A percentile compares a stretch with the other conserved stretches of the same genome.
Evolutionary conservation across 495 filamentous ascomycete genomes (phyloP).

Genomic region (Penicillium ochrochloron): DNA sequence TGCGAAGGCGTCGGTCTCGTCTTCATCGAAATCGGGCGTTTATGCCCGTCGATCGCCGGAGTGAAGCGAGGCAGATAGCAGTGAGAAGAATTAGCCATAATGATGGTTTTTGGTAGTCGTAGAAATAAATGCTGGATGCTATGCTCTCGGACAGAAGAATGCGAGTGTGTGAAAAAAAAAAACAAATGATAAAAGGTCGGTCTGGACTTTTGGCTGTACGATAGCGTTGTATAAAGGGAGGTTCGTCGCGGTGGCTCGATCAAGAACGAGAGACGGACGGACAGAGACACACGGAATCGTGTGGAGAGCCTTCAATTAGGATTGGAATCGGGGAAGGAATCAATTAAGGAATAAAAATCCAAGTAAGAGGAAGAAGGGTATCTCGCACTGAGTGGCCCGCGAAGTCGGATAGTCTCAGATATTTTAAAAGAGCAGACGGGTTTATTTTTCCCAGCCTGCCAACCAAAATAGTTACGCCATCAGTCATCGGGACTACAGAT

Average conservation of each 20-base stretch:
- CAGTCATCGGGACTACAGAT: slow-evolving; percentile 26
- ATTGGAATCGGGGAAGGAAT: slow-evolving; percentile 16
- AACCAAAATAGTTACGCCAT: slow-evolving; percentile 31
- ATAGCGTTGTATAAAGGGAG: background rate
- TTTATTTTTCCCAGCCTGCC: slow-evolving; percentile 21
- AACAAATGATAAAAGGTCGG: slow-evolving; percentile 2
- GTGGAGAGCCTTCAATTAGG: slow-evolving; percentile 21
- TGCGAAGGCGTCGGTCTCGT: slow-evolving; percentile 38
- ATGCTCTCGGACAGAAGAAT: slow-evolving; percentile 2
- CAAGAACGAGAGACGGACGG: slow-evolving; percentile 10
- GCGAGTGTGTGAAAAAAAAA: background rate
- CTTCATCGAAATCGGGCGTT: slow-evolving; percentile 45
- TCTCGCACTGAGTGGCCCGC: slow-evolving; percentile 16
- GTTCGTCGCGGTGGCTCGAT: background rate
- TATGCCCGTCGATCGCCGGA: slow-evolving; percentile 35
- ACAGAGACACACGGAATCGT: slow-evolving; percentile 3
- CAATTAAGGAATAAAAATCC: slow-evolving; percentile 23
- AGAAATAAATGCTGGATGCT: slow-evolving; percentile 2
- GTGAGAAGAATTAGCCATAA: slow-evolving; percentile 43
- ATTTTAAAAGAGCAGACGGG: slow-evolving; percentile 31
- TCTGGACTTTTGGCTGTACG: background rate
- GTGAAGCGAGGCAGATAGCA: slow-evolving; percentile 47
- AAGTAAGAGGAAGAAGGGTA: slow-evolving; percentile 16
- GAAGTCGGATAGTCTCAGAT: slow-evolving; percentile 27
- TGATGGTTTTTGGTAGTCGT: slow-evolving; percentile 7